These are phyloP conservation scores for Neospora caninum DNA, from an alignment of 169 alveolate genomes.

Conservation along the genomic window DNA sequence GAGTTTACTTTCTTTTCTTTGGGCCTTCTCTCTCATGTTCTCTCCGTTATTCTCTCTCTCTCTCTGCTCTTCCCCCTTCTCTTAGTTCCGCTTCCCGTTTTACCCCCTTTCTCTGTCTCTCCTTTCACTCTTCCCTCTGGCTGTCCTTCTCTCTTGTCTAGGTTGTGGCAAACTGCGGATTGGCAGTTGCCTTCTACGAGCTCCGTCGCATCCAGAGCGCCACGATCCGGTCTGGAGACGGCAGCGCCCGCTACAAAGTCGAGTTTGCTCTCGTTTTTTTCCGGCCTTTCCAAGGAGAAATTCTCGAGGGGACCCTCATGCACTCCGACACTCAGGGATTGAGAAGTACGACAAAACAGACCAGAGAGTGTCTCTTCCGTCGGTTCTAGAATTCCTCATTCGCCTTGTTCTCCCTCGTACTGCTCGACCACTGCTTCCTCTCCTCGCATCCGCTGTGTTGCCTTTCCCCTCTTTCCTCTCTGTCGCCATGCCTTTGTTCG, in stretches of 20 bases:
- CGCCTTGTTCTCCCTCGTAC: no score
- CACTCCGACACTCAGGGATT: constrained; percentile 6
- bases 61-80: not conserved
- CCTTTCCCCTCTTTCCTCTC: no score
- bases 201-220: constrained; percentile 35
- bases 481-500: no score
- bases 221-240: constrained; percentile 34
- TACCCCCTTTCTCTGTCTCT: not conserved
- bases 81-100: not conserved
- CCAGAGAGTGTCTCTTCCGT: not conserved
- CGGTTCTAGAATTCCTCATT: no score
- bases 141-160: not conserved
- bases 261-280: constrained; percentile 45
- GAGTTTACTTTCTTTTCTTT: not conserved
- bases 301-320: constrained; percentile 42
- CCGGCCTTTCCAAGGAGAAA: constrained; percentile 51
- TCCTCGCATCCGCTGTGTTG: no score
- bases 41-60: not conserved
- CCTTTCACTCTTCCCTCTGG: not conserved
- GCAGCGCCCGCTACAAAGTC: constrained; percentile 47
- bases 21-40: not conserved
- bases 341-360: not conserved
- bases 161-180: constrained; percentile 43
- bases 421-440: no score
- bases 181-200: constrained; percentile 46